Conservation (phyloP, 2,329 filamentous ascomycete species). For the Fonsecaea erecta region DNA sequence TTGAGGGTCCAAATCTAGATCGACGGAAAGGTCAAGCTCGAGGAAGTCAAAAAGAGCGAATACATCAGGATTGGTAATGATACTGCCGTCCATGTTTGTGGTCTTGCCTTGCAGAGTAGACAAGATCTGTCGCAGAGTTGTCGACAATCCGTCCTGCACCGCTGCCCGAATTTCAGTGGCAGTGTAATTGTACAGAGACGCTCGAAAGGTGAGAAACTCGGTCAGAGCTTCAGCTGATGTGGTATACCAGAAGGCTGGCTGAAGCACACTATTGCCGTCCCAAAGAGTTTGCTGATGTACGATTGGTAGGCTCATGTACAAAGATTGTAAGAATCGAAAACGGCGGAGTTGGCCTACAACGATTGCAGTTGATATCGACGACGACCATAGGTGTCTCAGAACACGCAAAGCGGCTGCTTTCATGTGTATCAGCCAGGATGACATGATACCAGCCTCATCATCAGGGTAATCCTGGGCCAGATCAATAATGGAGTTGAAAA, state of each 20-base stretch:
- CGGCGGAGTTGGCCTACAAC: conserved; percentile 79
- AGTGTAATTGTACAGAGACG: conserved; percentile 81
- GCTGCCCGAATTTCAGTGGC: conserved; percentile 82
- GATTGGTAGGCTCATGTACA: conserved; percentile 73
- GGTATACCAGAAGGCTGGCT: conserved; percentile 70
- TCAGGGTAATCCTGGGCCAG: conserved; percentile 73
- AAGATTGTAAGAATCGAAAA: conserved; percentile 77
- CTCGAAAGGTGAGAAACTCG: conserved; percentile 77
- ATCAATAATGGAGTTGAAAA: conserved; percentile 81
- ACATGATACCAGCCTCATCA: conserved; percentile 63
- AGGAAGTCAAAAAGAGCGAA: conserved; percentile 96
- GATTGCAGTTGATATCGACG: conserved; percentile 74
- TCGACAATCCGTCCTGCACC: conserved; percentile 70
- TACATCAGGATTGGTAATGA: conserved; percentile 71
- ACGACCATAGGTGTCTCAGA: conserved; percentile 80
- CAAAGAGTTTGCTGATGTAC: conserved; percentile 72
- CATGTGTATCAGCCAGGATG: conserved; percentile 70
- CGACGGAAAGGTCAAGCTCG: conserved; percentile 61
- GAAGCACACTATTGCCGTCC: conserved; percentile 68
- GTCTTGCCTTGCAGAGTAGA: conserved; percentile 74
- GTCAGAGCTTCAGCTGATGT: conserved; percentile 71
- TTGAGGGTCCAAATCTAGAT: conserved; percentile 58
- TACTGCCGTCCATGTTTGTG: conserved; percentile 68
- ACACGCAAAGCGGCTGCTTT: conserved; percentile 73
- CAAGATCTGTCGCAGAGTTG: conserved; percentile 68